phyloP scores from a whole-genome alignment of 805 yeast species.

The Pichia californica region DNA sequence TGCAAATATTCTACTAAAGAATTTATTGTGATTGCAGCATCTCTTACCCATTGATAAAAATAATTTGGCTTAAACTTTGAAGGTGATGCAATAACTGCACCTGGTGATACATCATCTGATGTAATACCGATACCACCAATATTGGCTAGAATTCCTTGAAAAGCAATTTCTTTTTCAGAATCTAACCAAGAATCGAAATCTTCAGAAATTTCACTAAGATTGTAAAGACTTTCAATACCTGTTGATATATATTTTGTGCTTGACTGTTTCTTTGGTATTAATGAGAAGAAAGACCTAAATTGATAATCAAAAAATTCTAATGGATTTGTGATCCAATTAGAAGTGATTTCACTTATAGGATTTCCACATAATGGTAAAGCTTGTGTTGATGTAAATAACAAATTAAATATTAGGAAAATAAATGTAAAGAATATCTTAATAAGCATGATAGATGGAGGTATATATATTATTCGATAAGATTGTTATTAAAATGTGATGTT shows the following conservation, averaged over 20 bases:
- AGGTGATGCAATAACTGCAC: slow-evolving; percentile 83
- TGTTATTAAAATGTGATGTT: too few relatives aligned
- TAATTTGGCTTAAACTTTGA: slow-evolving; percentile 68
- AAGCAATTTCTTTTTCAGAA: slow-evolving; percentile 36
- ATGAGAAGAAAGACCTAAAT: too few relatives aligned
- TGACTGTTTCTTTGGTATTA: too few relatives aligned
- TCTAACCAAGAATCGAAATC: slow-evolving; percentile 43
- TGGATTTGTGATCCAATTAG: too few relatives aligned
- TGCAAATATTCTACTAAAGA: slow-evolving; percentile 52
- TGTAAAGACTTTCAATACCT: slow-evolving; percentile 2
- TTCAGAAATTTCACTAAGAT: not conserved
- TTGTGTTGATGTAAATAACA: too few relatives aligned
- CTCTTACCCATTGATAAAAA: slow-evolving; percentile 87
- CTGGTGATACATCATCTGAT: slow-evolving; percentile 41
- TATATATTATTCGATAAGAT: too few relatives aligned
- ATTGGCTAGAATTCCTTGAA: slow-evolving; percentile 43
- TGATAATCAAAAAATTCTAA: too few relatives aligned
- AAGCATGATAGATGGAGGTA: too few relatives aligned
- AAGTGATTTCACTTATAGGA: too few relatives aligned
- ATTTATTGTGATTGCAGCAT: slow-evolving; percentile 73
- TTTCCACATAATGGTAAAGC: too few relatives aligned
- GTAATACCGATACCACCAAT: slow-evolving; percentile 44
- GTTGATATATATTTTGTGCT: not conserved
- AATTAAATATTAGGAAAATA: too few relatives aligned
- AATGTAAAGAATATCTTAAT: too few relatives aligned